phyloP scores from a whole-genome alignment of 768 basidiomycete genomes.

The Agrocybe pediades region DNA sequence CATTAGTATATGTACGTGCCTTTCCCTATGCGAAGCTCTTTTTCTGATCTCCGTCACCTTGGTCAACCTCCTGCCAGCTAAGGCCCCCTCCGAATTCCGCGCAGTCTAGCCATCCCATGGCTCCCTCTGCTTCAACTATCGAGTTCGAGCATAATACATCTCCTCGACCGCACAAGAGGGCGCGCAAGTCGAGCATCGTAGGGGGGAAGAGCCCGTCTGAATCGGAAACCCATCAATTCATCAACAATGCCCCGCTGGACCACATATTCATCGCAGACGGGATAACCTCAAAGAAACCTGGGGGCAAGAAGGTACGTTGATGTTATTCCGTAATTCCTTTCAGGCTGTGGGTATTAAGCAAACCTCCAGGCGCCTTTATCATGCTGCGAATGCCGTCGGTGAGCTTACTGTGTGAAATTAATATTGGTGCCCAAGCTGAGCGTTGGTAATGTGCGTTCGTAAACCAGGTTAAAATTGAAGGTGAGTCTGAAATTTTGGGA shows the following conservation, averaged over 20 bases:
- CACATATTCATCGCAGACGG: constrained; percentile 56
- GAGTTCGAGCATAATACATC: constrained; percentile 21
- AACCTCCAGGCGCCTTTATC: constrained; percentile 49
- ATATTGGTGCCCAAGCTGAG: constrained; percentile 9
- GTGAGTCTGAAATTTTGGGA: constrained; percentile 30
- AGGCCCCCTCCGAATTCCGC: constrained; percentile 32
- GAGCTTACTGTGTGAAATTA: constrained; percentile 17
- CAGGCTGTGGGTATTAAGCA: background rate
- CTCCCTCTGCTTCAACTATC: constrained; percentile 21
- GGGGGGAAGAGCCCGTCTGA: constrained; percentile 14
- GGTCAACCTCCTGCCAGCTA: constrained; percentile 31
- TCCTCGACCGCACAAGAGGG: constrained; percentile 46
- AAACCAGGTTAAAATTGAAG: constrained; percentile 54
- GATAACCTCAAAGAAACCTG: constrained; percentile 43
- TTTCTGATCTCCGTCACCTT: constrained; percentile 28
- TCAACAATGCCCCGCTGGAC: constrained; percentile 37
- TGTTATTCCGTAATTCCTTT: background rate
- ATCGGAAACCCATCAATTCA: constrained; percentile 27
- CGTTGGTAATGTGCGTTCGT: constrained; percentile 7
- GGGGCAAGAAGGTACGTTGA: constrained; percentile 47
- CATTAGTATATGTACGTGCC: constrained; percentile 29
- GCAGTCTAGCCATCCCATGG: constrained; percentile 23
- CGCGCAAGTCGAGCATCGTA: constrained; percentile 36
- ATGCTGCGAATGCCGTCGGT: constrained; percentile 66
- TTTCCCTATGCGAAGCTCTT: constrained; percentile 23